phyloP scores from a whole-genome alignment of 805 yeast species.

The Yamadazyma insecticola region DNA sequence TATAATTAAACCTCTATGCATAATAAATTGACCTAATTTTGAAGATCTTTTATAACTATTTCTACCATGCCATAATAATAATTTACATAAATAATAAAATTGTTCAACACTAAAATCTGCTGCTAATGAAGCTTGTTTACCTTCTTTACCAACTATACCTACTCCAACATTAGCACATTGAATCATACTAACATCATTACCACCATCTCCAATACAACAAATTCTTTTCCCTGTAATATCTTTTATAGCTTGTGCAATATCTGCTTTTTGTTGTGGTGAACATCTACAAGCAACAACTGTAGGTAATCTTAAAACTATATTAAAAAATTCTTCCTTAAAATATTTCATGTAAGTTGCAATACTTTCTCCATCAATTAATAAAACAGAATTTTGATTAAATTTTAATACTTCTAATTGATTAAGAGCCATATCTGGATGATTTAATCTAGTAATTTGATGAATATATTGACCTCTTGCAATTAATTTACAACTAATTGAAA shows the following conservation, averaged over 20 bases:
- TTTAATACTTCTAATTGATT: slow-evolving; percentile 70
- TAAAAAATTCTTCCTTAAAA: slow-evolving; percentile 69
- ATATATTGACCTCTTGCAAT: slow-evolving; percentile 93
- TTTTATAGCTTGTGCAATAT: slow-evolving; percentile 78
- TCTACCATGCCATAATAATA: slow-evolving; percentile 96
- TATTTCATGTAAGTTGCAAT: slow-evolving; percentile 61
- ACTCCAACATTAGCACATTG: slow-evolving; percentile 99
- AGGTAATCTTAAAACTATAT: slow-evolving; percentile 72
- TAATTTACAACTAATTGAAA: slow-evolving; percentile 90
- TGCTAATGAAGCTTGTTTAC: slow-evolving; percentile 93
- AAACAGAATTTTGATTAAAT: slow-evolving; percentile 59
- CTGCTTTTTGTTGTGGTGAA: slow-evolving; percentile 98
- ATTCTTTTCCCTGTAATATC: slow-evolving; percentile 81
- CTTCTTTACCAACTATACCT: slow-evolving; percentile 98
- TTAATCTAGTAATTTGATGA: slow-evolving; percentile 72
- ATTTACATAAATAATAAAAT: slow-evolving; percentile 81
- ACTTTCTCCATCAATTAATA: slow-evolving; percentile 93
- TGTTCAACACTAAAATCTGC: slow-evolving; percentile 95
- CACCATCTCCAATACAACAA: slow-evolving; percentile 99
- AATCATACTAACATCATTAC: slow-evolving; percentile 98
- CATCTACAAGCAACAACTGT: slow-evolving; percentile 98
- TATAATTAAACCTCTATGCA: slow-evolving; percentile 91
- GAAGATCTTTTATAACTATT: slow-evolving; percentile 95
- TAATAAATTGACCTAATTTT: slow-evolving; percentile 90
- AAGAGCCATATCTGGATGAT: slow-evolving; percentile 62